A percentile compares a stretch with the other conserved stretches of the same genome.
These are phyloP conservation scores for Starmera quercuum DNA, from an alignment of 805 yeast species.

Conservation along the genomic window DNA sequence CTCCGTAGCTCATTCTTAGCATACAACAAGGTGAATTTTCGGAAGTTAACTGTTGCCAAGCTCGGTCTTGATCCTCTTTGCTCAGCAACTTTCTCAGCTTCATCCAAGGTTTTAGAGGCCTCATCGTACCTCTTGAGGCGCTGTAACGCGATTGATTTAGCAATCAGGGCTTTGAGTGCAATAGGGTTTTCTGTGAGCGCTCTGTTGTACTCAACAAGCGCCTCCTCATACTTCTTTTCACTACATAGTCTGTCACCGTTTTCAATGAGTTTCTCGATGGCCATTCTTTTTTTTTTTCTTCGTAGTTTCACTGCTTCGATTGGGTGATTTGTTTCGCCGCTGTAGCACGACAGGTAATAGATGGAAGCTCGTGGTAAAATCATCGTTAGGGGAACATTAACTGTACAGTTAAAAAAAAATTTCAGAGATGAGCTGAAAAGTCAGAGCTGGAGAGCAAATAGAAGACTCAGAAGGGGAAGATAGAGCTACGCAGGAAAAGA, in stretches of 20 bases:
- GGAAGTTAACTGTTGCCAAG: conserved; percentile 37
- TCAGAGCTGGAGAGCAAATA: not conserved
- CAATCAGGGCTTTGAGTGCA: conserved; percentile 37
- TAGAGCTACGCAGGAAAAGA: not conserved
- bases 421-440: conserved; percentile 1
- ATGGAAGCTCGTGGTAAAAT: too few species aligned
- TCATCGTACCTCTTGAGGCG: conserved; percentile 32
- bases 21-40: conserved; percentile 34
- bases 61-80: conserved; percentile 33
- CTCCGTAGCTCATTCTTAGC: conserved; percentile 28
- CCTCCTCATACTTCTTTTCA: conserved; percentile 32
- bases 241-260: conserved; percentile 33
- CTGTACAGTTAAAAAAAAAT: too few species aligned
- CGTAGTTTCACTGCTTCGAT: not conserved
- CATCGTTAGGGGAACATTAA: too few species aligned
- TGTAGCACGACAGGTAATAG: too few species aligned
- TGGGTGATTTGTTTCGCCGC: not conserved
- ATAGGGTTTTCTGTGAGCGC: conserved; percentile 34
- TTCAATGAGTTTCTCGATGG: conserved; percentile 24
- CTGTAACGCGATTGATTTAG: conserved; percentile 38
- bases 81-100: conserved; percentile 37
- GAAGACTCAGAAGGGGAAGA: not conserved
- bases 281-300: conserved; percentile 15
- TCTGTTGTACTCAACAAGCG: conserved; percentile 27
- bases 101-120: conserved; percentile 34